phyloP scores from a whole-genome alignment of 2,329 filamentous ascomycete genomes.

The Colletotrichum sp. region DNA sequence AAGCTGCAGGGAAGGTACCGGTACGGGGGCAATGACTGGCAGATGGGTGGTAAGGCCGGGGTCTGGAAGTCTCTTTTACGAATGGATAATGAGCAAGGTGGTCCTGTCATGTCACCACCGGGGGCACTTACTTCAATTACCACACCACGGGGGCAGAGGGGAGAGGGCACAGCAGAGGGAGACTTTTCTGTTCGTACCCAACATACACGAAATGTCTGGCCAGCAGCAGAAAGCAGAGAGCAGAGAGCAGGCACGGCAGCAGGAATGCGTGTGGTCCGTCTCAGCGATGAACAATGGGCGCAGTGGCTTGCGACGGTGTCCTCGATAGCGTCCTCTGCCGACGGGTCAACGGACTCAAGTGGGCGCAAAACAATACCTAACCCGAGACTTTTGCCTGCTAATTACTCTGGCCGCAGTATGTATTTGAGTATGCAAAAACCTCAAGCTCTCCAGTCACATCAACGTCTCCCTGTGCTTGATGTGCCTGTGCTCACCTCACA shows the following conservation, averaged over 20 bases:
- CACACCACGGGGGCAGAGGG: background rate
- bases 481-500: background rate
- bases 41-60: background rate
- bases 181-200: background rate
- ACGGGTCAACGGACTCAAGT: background rate
- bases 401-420: background rate
- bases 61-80: background rate
- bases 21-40: background rate
- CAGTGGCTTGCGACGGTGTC: background rate
- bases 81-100: background rate
- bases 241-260: background rate
- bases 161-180: background rate
- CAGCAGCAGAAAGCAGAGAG: background rate
- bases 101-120: background rate
- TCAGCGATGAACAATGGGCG: background rate
- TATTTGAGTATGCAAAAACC: background rate
- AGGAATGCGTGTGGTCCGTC: background rate
- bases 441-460: background rate
- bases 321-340: background rate
- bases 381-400: background rate
- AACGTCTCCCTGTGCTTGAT: background rate
- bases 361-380: background rate
- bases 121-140: background rate
- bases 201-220: background rate
- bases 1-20: slow-evolving; percentile 1